Evolutionary conservation across 83 land plant species (phyloP).

Genomic region (Thuja plicata): DNA sequence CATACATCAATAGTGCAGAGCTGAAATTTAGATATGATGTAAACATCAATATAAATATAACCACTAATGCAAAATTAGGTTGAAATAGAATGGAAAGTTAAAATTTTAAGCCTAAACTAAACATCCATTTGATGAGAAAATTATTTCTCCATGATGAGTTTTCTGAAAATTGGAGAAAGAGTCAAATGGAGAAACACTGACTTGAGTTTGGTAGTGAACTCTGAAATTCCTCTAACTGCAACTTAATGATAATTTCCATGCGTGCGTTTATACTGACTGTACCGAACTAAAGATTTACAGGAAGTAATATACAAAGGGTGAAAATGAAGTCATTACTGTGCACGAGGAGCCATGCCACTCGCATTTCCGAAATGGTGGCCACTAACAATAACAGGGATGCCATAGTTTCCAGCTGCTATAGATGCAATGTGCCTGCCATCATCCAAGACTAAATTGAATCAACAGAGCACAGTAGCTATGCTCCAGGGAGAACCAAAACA

Average conservation of each 20-base stretch:
- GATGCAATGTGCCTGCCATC: conserved; percentile 89
- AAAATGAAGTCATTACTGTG: conserved; percentile 58
- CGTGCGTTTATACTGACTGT: background rate
- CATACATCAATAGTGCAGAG: background rate
- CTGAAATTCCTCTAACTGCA: background rate
- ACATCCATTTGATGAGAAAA: background rate
- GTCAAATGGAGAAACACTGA: background rate
- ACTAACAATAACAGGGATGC: conserved; percentile 70
- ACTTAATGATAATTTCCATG: background rate
- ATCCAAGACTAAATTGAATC: background rate
- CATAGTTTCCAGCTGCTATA: conserved; percentile 92
- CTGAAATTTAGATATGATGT: background rate
- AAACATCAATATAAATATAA: background rate
- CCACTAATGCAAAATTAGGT: background rate
- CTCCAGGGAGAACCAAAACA: background rate
- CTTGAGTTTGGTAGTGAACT: background rate
- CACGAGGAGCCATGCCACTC: conserved; percentile 98
- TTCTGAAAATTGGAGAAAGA: background rate
- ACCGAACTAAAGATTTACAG: background rate
- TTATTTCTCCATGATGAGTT: background rate
- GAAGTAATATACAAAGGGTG: conserved; percentile 6
- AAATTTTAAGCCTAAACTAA: background rate
- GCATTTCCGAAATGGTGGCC: conserved; percentile 87
- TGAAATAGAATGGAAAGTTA: background rate
- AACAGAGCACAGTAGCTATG: conserved; percentile 1